A percentile compares a stretch with the other conserved stretches of the same genome.
phyloP scores from a whole-genome alignment of 306 rosid genomes.

The Cucumis hystrix region DNA sequence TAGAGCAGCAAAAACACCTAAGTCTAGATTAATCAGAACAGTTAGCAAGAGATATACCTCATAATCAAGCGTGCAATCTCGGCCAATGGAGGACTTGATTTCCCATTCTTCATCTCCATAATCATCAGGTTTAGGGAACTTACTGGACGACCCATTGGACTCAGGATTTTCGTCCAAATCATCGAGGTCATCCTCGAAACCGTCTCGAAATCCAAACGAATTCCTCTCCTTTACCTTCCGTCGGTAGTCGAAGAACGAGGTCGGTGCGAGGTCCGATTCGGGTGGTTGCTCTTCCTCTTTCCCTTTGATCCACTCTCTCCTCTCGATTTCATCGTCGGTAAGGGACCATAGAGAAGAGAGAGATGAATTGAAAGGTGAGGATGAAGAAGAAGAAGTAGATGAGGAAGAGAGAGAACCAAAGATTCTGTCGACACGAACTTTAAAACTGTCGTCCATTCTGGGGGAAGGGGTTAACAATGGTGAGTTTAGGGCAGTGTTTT shows the following conservation, averaged over 20 bases:
- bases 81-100: slow-evolving; percentile 62
- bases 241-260: neutral
- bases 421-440: slow-evolving; percentile 34
- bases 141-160: slow-evolving; percentile 4
- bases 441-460: slow-evolving; percentile 52
- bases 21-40: neutral
- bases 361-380: slow-evolving; percentile 16
- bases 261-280: slow-evolving; percentile 19
- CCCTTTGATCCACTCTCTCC: slow-evolving; percentile 29
- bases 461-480: neutral
- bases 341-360: slow-evolving; percentile 65
- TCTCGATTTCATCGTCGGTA: slow-evolving; percentile 51
- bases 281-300: slow-evolving; percentile 22
- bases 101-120: slow-evolving; percentile 78
- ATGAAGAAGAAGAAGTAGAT: slow-evolving; percentile 15
- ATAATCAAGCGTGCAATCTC: slow-evolving; percentile 66
- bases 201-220: neutral
- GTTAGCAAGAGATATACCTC: slow-evolving; percentile 35
- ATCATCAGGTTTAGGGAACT: slow-evolving; percentile 36
- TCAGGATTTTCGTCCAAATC: slow-evolving; percentile 17
- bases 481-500: neutral
- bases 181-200: slow-evolving; percentile 26
- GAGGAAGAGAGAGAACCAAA: slow-evolving; percentile 30
- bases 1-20: neutral
- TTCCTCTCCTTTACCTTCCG: neutral